Conservation (phyloP, 106 monocot genomes). For the Platanthera zijinensis region DNA sequence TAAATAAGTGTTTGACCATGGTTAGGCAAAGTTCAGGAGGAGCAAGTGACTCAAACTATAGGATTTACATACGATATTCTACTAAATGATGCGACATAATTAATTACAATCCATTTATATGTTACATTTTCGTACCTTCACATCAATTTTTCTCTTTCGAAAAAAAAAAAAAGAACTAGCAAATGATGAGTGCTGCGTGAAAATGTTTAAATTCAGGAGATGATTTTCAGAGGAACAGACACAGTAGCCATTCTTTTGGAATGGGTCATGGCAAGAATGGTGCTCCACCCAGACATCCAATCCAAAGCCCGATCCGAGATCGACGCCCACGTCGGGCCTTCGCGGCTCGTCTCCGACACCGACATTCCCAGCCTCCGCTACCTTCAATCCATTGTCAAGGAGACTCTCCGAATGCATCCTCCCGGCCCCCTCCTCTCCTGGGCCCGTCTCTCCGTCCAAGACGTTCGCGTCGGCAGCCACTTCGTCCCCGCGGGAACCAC, state of each 20-base stretch:
- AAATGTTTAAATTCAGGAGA: constrained; percentile 35
- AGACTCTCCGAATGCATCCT: constrained; percentile 48
- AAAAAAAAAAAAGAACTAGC: no score
- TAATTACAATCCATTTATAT: no score
- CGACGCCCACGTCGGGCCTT: constrained; percentile 19
- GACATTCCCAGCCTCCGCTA: constrained; percentile 49
- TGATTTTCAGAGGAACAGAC: constrained; percentile 75
- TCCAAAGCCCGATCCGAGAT: constrained; percentile 57
- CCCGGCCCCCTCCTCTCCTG: constrained; percentile 78
- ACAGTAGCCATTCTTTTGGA: constrained; percentile 66
- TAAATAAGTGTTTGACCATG: no score
- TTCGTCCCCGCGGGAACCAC: constrained; percentile 63
- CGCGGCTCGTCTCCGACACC: constrained; percentile 21
- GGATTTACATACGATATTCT: no score
- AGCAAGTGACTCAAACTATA: no score
- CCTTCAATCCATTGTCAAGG: constrained; percentile 53
- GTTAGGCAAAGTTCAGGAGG: no score
- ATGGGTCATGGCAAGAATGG: constrained; percentile 69
- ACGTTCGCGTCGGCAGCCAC: constrained; percentile 35
- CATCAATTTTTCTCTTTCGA: not conserved
- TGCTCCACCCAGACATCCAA: constrained; percentile 56
- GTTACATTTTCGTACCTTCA: no score
- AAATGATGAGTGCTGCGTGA: not conserved
- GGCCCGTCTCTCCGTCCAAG: constrained; percentile 69
- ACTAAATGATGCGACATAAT: no score